Base-by-base conservation (phyloP, 768 basidiomycete genomes). In the Trametes coccinea region DNA sequence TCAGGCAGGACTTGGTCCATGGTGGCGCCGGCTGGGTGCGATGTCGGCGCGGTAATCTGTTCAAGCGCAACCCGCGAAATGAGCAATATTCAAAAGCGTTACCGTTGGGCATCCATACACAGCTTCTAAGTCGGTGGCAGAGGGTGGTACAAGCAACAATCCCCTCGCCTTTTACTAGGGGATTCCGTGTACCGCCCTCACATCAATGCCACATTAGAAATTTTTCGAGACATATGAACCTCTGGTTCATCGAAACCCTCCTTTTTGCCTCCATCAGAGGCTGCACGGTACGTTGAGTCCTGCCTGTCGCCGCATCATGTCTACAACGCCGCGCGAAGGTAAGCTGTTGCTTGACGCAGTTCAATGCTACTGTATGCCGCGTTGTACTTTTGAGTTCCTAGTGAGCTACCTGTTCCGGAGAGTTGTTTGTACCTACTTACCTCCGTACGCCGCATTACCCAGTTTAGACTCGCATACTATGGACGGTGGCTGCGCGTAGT, bases 131-230 rank as follows among this genome's bases (percentile, higher is more conserved):
- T 6, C 27, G 40, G 53, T 61, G 60, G 60, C 60, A 55, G 64
- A 61, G 56, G 62, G 55, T 55, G 56, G 62, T 66, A 51, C 65
- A 66, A 66, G 17, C 33, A 30, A 63, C 62, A 66, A 66, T 66
- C 66, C 66, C 66, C 66, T 66, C 66, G 66, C 66, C 66, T 66
- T 66, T 66, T 66, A 66, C 66, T 66, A 66, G 66, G 66, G 66
- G 66, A 63, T 66, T 66, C 66, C 66, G 66, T 66, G 66, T 63
- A 55, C 50, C 52, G n/a, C 56, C 53, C 59, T 60, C 48, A 55
- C 39, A 22, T 61, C 52, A 61, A 61, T 61, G 62, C 56, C 66
- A 60, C 55, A 22, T 58, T 34, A 29, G 37, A 33, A 66, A 66
- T 66, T 60, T 66, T 66, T 66, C 58, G 47, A 51, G 53, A 45